Base-by-base conservation (phyloP, 2,329 filamentous ascomycete genomes). In the Colletotrichum truncatum region DNA sequence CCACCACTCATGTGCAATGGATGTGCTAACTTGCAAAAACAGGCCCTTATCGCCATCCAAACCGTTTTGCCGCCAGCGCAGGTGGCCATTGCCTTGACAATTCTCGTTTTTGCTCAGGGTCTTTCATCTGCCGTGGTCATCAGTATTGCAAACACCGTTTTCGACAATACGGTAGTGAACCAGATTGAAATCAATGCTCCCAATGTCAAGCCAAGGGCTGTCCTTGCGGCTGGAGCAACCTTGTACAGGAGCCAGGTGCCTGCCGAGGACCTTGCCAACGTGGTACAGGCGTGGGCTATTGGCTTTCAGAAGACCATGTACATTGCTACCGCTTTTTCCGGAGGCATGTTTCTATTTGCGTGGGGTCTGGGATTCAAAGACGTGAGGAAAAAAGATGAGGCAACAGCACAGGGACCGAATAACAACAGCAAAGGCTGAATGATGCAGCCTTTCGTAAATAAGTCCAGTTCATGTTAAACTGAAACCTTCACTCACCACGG, bases 91-190 rank as follows among this genome's bases (percentile, higher is more conserved):
- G 75, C 70, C 2, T 73, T 71, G 12, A 72, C 74, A 0, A 67
- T 73, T 2, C 66, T 76, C 4, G 67, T 67, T 68, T 72, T 84
- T 67, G 74, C 75, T 36, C 81, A 84, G 67, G 82, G 78, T 4
- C 75, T 84, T 64, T 82, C 82, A 5, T 80, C 81, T 10, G 80
- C 84, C 2, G 75, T 86, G 16, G 80, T 84, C 69, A 74, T 85
- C 30, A 80, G 82, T 4, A 63, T 72, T 10, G 69, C 68, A 38
- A 75, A 76, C 34, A 48, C 54, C 3, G 39, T 67, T 11, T 64
- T 67, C 23, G 26, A 45, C 26, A 45, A 25, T 2, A 43, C 55
- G 4, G 34, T 65, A 6, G 12, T 18, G 4, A 25, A n/a, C 21
- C 7, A 60, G 1, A 38, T 61, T 0, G 8, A 5, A 11, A 14